Evolutionary conservation across 805 yeast genomes (phyloP), one percentile per base, ranked within the genome.

Genomic region (Saturnispora ahearnii): DNA sequence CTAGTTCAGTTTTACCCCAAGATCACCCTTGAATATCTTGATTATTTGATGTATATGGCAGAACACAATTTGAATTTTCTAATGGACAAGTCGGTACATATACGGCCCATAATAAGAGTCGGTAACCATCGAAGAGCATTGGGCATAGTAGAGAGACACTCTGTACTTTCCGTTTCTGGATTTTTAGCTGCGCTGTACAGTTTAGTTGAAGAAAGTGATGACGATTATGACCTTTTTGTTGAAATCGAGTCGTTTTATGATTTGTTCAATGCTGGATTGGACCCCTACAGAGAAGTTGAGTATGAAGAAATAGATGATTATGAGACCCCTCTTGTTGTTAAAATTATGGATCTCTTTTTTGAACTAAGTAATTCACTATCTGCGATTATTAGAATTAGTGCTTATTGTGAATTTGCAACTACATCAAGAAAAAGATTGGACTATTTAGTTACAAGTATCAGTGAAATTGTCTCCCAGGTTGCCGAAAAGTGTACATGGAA

Each of bases 1-100:
- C 11, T 34, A 22, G 46, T 34, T 4, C 38, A 30, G 26, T 33
- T 44, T 44, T 44, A 28, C 46, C 46, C 46, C 11, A 22, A 30
- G 15, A 28, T 34, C n/a, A n/a, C 40, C 5, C 5, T 44, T n/a
- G 24, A 44, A 44, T 44, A 44, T 33, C 15, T 44, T 15, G 46
- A 44, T 44, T 44, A 44, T 32, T 18, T 44, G 6, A 22, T 22
- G 41, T 44, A 18, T 26, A 24, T 44, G 38, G 15, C 24, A n/a
- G 28, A 44, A 24, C 21, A 34, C 13, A 36, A 26, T 32, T 44
- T 28, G 29, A 24, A 32, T 12, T 34, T 13, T 24, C 15, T 44
- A 28, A 30, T 44, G 22, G 22, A 31, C 13, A 13, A 28, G n/a
- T 44, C 38, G 8, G 46, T 40, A 15, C 30, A 21, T 11, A 44